Evolutionary conservation across 2,329 filamentous ascomycete genomes (phyloP).

Genomic region (Fusarium camptoceras): DNA sequence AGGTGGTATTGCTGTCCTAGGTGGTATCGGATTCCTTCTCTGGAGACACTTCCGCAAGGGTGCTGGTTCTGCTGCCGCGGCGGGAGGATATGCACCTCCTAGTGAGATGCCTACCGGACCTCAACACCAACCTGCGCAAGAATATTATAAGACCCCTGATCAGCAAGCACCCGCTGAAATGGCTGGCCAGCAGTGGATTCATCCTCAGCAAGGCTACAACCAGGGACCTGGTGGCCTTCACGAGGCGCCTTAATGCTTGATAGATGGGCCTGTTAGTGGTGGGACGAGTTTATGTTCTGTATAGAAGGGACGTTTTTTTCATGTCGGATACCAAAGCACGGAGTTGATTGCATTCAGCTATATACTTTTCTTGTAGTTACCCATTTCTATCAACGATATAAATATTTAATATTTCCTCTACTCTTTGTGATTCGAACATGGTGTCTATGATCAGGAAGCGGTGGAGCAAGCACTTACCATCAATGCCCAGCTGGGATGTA

Average conservation of each 20-base stretch:
- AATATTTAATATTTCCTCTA: background rate
- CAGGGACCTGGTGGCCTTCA: slow-evolving; percentile 28
- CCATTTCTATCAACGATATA: background rate
- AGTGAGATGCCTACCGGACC: slow-evolving; percentile 7
- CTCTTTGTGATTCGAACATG: background rate
- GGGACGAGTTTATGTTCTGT: background rate
- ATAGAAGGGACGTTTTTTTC: background rate
- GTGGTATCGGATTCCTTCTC: slow-evolving; percentile 35
- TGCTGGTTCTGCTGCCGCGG: background rate
- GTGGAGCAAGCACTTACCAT: background rate
- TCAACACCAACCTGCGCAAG: slow-evolving; percentile 17
- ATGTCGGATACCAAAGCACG: slow-evolving; percentile 8
- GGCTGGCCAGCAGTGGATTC: slow-evolving; percentile 24
- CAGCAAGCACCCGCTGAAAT: slow-evolving; percentile 23
- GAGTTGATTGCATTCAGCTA: slow-evolving; percentile 23
- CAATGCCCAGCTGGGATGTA: background rate
- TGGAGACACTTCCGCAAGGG: slow-evolving; percentile 38
- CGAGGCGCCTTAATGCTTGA: slow-evolving; percentile 23
- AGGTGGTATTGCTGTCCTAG: slow-evolving; percentile 34
- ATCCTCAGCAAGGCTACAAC: slow-evolving; percentile 12
- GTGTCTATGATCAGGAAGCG: background rate
- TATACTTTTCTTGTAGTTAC: background rate
- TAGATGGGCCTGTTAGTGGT: background rate
- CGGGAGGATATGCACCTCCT: slow-evolving; percentile 9
- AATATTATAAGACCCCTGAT: slow-evolving; percentile 25